Evolutionary conservation across 352 stramenopile genomes (phyloP).

Genomic region (Globisporangium echinulatum): DNA sequence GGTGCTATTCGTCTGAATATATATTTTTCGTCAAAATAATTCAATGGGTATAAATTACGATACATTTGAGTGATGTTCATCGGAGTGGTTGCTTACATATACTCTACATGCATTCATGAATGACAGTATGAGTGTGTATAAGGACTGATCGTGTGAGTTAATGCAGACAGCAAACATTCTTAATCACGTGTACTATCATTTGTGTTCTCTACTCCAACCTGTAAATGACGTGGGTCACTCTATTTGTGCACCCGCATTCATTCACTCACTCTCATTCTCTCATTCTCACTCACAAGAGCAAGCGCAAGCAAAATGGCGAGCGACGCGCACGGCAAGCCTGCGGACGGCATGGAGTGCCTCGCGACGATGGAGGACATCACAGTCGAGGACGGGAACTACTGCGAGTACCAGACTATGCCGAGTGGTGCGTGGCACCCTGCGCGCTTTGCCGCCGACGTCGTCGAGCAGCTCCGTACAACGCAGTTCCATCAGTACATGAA

Average conservation of each 20-base stretch:
- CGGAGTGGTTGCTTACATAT: too few species aligned
- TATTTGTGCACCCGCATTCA: not conserved
- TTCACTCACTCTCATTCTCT: too few species aligned
- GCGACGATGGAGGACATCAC: constrained; percentile 96
- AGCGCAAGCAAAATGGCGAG: constrained; percentile 14
- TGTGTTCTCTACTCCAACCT: too few species aligned
- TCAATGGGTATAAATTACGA: not conserved
- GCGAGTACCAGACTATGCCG: constrained; percentile 90
- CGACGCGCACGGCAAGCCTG: constrained; percentile 64
- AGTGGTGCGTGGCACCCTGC: constrained; percentile 86
- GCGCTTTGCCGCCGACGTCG: constrained; percentile 65
- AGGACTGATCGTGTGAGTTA: too few species aligned
- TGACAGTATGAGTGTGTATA: too few species aligned
- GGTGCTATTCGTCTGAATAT: not conserved
- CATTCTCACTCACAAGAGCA: not conserved
- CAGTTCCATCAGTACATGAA: constrained; percentile 93
- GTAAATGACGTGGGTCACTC: not conserved
- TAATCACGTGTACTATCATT: too few species aligned
- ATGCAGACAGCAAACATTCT: too few species aligned
- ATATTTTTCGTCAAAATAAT: too few species aligned
- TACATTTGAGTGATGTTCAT: too few species aligned
- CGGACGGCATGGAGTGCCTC: constrained; percentile 87
- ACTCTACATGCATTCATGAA: too few species aligned
- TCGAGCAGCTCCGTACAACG: constrained; percentile 78
- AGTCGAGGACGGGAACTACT: constrained; percentile 81